Evolutionary conservation across 1,284 basidiomycete species (phyloP), one percentile per base, ranked within the genome.

Genomic region (Erythrobasidium hasegawianum): DNA sequence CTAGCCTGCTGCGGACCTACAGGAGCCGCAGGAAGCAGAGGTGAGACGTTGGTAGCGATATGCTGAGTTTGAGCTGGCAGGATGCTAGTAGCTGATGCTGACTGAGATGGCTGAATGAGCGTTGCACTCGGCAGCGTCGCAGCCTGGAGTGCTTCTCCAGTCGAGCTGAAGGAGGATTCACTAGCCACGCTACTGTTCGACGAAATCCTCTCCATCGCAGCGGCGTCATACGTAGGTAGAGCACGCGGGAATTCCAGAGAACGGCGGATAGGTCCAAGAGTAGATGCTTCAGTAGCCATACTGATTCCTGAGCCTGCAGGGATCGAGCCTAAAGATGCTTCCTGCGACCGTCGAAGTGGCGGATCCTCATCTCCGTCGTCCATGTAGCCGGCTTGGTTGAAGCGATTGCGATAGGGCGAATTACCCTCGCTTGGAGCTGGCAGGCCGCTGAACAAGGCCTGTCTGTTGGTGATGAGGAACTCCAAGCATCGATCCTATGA

Each of bases 401-500:
- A 24, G 16, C 43, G 16, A 8, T 47, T 47, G 4, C 62, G 39
- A 45, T 57, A 65, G 33, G 56, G 62, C 27, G 38, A 47, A 20
- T 56, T 65, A 8, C 40, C 14, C 13, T 40, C 20, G 16, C 41
- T 45, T 2, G 43, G 20, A 1, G 71, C 61, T 2, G 76, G 74
- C 16, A 76, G 68, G 13, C 70, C 75, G n/a, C 73, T 74, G 67
- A 80, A 78, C 1, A 79, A 72, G 50, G 68, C 2, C 1, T 33
- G 33, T 0, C 85, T 82, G 74, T 89, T 82, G n/a, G 80, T 82
- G 72, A 96, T 92, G 39, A 96, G 79, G 73, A 92, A 87, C 75
- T 94, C 91, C 82, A 94, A 87, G 4, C 93, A 79, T 0, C 87
- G 85, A 74, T 96, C 92, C 89, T 92, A 70, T 45, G 20, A 68